Percentiles rank a stretch among this genome's conserved stretches.
Conservation (phyloP, 441 rosid genomes). For the Gossypium laxum region DNA sequence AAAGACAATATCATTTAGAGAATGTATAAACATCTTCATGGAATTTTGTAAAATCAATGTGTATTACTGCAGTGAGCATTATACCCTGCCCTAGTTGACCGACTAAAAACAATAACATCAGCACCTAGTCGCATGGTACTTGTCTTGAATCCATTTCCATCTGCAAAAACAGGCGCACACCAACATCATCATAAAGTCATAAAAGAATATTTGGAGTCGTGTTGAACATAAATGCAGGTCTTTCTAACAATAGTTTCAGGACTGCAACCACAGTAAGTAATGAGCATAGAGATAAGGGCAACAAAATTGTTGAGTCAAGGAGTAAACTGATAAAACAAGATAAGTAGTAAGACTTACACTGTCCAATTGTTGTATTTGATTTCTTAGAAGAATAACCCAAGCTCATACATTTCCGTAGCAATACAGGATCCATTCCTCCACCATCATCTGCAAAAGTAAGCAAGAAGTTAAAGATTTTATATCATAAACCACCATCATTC, state of each 20-base stretch:
- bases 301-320: background rate
- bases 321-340: conserved; percentile 3
- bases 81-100: conserved; percentile 56
- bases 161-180: conserved; percentile 28
- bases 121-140: conserved; percentile 97
- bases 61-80: conserved; percentile 5
- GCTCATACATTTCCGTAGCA: conserved; percentile 86
- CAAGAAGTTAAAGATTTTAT: conserved; percentile 1
- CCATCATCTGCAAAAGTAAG: conserved; percentile 63
- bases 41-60: background rate
- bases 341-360: conserved; percentile 40
- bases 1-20: background rate
- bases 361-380: conserved; percentile 81
- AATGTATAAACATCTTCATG: background rate
- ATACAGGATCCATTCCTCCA: conserved; percentile 81
- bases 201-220: background rate
- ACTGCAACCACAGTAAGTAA: background rate
- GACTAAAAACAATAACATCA: conserved; percentile 73
- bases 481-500: conserved; percentile 7
- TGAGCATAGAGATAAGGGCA: conserved; percentile 7
- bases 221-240: background rate
- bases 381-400: conserved; percentile 92
- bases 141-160: conserved; percentile 99
- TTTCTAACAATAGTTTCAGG: background rate
- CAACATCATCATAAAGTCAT: conserved; percentile 5